Conservation (phyloP, 768 basidiomycete species). For the Agrocybe pediades region DNA sequence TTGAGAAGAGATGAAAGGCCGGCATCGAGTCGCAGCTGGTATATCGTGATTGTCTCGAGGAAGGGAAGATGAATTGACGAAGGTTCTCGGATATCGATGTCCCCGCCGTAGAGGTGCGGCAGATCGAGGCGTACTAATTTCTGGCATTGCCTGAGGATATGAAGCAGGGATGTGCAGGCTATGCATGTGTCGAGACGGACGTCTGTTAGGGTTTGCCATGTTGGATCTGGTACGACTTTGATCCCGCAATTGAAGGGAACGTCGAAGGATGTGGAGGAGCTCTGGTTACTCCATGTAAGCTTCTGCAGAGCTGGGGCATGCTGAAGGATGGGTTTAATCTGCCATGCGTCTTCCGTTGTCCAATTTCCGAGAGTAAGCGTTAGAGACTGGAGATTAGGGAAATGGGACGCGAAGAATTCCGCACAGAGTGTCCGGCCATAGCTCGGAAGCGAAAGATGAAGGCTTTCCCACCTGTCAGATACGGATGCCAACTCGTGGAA, state of each 20-base stretch:
- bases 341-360: conserved; percentile 14
- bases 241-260: conserved; percentile 14
- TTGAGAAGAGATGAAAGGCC: conserved; percentile 23
- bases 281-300: conserved; percentile 21
- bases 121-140: conserved; percentile 18
- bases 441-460: conserved; percentile 21
- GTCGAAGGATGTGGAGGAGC: conserved; percentile 21
- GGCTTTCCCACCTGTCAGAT: conserved; percentile 18
- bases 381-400: conserved; percentile 16
- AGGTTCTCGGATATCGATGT: background rate
- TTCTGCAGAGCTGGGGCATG: conserved; percentile 15
- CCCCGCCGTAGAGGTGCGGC: conserved; percentile 17
- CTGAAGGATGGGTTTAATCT: conserved; percentile 16
- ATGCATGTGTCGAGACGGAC: conserved; percentile 22
- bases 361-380: conserved; percentile 22
- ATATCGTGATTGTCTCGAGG: conserved; percentile 19
- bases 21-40: conserved; percentile 21
- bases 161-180: conserved; percentile 15
- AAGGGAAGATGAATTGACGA: conserved; percentile 13
- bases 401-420: conserved; percentile 7
- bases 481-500: conserved; percentile 11
- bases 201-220: conserved; percentile 21
- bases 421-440: conserved; percentile 12
- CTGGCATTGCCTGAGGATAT: conserved; percentile 21
- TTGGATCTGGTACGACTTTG: conserved; percentile 10